phyloP scores from a whole-genome alignment of 2,329 filamentous ascomycete species.

The Rasamsonia emersonii region DNA sequence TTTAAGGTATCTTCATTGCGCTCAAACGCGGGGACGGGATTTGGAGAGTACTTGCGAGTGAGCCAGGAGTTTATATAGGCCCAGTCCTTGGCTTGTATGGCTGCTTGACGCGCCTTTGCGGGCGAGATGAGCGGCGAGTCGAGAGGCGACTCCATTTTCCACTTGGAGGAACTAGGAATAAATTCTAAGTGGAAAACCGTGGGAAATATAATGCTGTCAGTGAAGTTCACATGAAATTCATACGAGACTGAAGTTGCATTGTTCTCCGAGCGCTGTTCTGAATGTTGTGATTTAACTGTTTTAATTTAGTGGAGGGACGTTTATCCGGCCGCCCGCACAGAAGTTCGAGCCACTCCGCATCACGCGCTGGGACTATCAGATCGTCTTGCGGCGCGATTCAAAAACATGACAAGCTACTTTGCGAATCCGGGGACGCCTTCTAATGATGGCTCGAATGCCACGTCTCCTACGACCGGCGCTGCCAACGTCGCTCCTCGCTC shows the following conservation, averaged over 20 bases:
- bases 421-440: conserved; percentile 13
- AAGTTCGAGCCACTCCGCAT: too few species aligned
- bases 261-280: too few species aligned
- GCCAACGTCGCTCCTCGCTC: conserved; percentile 22
- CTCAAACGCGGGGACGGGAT: conserved; percentile 65
- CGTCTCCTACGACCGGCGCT: conserved; percentile 21
- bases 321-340: too few species aligned
- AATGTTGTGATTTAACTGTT: too few species aligned
- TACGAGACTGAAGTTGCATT: too few species aligned
- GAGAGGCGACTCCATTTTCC: conserved; percentile 14
- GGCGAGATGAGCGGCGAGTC: conserved; percentile 48
- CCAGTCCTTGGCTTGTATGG: conserved; percentile 84
- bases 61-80: conserved; percentile 81
- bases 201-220: too few species aligned
- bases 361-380: too few species aligned
- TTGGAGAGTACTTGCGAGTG: conserved; percentile 56
- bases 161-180: neutral
- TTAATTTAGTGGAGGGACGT: too few species aligned
- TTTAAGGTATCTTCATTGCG: conserved; percentile 77
- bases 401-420: conserved; percentile 28
- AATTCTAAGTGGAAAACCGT: neutral
- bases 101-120: conserved; percentile 62
- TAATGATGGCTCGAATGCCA: conserved; percentile 16
- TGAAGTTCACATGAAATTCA: too few species aligned
- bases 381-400: too few species aligned